A percentile compares a stretch with the other conserved stretches of the same genome.
Evolutionary conservation across 345 rosid genomes (phyloP).

Genomic region (Limnanthes douglasii): DNA sequence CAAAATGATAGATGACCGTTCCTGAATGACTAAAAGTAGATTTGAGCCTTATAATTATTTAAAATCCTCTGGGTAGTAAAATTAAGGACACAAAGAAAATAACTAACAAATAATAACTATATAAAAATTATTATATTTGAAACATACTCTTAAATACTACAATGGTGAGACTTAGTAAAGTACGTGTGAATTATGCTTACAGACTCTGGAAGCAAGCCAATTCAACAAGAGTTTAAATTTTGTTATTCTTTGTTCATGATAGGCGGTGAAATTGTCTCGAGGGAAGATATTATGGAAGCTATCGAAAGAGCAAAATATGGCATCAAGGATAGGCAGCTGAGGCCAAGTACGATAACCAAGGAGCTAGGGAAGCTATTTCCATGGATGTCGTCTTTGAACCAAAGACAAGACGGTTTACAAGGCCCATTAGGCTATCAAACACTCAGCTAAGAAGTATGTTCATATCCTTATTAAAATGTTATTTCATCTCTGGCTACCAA

Average conservation of each 20-base stretch:
- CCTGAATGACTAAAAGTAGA: too few species aligned
- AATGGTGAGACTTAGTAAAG: too few species aligned
- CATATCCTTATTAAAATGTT: slow-evolving; percentile 5
- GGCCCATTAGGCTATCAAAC: slow-evolving; percentile 83
- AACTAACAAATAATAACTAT: too few species aligned
- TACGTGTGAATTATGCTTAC: too few species aligned
- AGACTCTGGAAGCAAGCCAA: too few species aligned
- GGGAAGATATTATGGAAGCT: slow-evolving; percentile 97
- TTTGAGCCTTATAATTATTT: too few species aligned
- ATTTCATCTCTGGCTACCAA: slow-evolving; percentile 1
- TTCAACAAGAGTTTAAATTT: too few species aligned
- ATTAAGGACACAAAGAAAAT: too few species aligned
- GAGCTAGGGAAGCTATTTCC: slow-evolving; percentile 79
- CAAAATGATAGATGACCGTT: too few species aligned
- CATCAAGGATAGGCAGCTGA: slow-evolving; percentile 44
- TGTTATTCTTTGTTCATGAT: slow-evolving; percentile 10
- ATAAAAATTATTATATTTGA: too few species aligned
- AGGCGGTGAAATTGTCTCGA: slow-evolving; percentile 57
- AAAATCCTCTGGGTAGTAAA: too few species aligned
- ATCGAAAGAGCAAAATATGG: slow-evolving; percentile 93
- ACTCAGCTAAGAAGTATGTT: slow-evolving; percentile 37
- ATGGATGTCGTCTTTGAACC: slow-evolving; percentile 75
- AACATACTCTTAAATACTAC: too few species aligned
- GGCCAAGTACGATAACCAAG: slow-evolving; percentile 38
- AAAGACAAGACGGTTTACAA: slow-evolving; percentile 49